Evolutionary conservation across 1,139 yeast species (phyloP).

Genomic region (Geotrichum australiense): DNA sequence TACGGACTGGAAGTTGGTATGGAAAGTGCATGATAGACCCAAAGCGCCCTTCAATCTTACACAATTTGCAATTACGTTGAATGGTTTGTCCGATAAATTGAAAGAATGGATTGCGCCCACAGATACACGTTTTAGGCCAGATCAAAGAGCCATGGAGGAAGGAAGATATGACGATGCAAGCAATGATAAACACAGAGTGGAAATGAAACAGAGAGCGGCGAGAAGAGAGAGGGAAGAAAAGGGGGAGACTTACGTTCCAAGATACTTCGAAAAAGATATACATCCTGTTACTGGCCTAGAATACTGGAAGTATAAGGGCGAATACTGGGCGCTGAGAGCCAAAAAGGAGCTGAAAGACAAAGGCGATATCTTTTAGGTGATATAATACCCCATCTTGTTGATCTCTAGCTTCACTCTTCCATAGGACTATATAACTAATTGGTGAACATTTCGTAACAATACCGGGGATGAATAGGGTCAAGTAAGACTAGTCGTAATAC

Average conservation of each 20-base stretch:
- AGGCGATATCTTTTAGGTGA: conserved; percentile 34
- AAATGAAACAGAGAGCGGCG: conserved; percentile 85
- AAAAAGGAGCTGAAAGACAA: conserved; percentile 35
- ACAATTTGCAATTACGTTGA: conserved; percentile 79
- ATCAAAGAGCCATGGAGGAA: conserved; percentile 97
- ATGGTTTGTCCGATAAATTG: conserved; percentile 57
- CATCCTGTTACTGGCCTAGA: conserved; percentile 80
- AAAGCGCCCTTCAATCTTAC: conserved; percentile 87
- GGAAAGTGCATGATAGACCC: conserved; percentile 86
- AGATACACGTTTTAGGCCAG: conserved; percentile 91
- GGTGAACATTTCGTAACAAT: no score
- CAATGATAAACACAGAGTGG: conserved; percentile 75
- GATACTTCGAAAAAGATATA: conserved; percentile 60
- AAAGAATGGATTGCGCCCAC: conserved; percentile 71
- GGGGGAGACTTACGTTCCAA: conserved; percentile 53
- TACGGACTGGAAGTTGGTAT: conserved; percentile 49
- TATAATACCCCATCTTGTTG: no score
- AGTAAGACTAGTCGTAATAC: no score
- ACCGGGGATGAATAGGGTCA: no score
- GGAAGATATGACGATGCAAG: conserved; percentile 86
- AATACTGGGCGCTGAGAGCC: conserved; percentile 69
- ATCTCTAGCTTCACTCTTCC: no score
- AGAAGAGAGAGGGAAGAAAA: conserved; percentile 56
- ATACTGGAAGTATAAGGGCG: conserved; percentile 67
- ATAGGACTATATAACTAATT: no score